Conservation (phyloP, 768 basidiomycete species). For the Lactarius quietus region DNA sequence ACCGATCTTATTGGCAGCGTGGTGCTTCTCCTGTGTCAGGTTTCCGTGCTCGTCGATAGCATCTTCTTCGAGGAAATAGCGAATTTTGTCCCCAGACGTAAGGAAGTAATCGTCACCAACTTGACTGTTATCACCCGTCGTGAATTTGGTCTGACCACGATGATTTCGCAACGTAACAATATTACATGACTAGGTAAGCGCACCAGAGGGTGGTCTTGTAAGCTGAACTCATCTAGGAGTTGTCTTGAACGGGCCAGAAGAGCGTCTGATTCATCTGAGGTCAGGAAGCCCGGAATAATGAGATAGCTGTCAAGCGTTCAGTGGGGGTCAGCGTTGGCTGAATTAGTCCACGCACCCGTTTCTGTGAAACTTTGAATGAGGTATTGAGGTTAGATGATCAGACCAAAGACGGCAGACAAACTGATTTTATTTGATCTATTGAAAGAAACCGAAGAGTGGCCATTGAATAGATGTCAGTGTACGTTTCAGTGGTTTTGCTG, state of each 20-base stretch:
- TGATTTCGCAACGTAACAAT: background rate
- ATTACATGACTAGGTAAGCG: constrained; percentile 26
- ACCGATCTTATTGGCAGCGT: constrained; percentile 93
- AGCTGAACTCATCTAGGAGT: constrained; percentile 72
- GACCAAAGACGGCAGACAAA: background rate
- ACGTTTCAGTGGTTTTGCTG: background rate
- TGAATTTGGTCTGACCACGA: constrained; percentile 75
- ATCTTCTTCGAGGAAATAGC: constrained; percentile 91
- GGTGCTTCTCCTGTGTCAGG: constrained; percentile 65
- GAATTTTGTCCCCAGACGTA: constrained; percentile 88
- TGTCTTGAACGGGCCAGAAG: constrained; percentile 70
- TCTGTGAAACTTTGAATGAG: constrained; percentile 49
- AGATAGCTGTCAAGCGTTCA: constrained; percentile 56
- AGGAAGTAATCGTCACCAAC: constrained; percentile 94
- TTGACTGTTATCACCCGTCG: constrained; percentile 71
- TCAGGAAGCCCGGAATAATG: constrained; percentile 69
- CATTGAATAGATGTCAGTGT: background rate
- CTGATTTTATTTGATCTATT: constrained; percentile 14
- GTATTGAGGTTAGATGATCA: background rate
- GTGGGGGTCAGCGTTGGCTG: background rate
- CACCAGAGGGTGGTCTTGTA: constrained; percentile 80
- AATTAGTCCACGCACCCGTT: constrained; percentile 47
- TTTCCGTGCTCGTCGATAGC: constrained; percentile 69
- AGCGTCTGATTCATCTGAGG: constrained; percentile 48
- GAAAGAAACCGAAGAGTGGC: constrained; percentile 2